A percentile compares a stretch with the other conserved stretches of the same genome.
Evolutionary conservation across 768 basidiomycete genomes (phyloP).

Genomic region (Phanerochaete carnosa): DNA sequence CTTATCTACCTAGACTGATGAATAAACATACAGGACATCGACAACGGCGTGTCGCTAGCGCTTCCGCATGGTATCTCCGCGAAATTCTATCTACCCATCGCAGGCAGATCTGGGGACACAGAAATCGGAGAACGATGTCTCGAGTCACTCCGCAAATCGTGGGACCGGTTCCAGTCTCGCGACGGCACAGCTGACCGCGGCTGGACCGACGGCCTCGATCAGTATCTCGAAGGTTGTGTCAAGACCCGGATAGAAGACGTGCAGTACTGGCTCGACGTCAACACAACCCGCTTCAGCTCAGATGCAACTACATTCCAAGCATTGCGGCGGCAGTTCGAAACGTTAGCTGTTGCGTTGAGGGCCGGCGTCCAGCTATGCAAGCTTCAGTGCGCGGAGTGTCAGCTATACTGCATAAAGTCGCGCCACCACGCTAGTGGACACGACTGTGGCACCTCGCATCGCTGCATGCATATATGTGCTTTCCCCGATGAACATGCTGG

Average conservation of each 20-base stretch:
- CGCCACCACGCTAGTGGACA: constrained; percentile 45
- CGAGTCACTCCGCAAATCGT: constrained; percentile 14
- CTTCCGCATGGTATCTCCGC: constrained; percentile 36
- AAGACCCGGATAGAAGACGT: constrained; percentile 46
- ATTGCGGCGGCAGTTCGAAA: constrained; percentile 42
- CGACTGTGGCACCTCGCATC: constrained; percentile 48
- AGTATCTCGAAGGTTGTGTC: constrained; percentile 37
- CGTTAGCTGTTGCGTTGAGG: constrained; percentile 40
- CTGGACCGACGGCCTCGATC: constrained; percentile 38
- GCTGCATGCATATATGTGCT: constrained; percentile 41
- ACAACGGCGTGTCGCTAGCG: constrained; percentile 35
- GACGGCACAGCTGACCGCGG: constrained; percentile 35
- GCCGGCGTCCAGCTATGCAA: constrained; percentile 47
- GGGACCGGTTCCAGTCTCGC: constrained; percentile 31
- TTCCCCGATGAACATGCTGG: constrained; percentile 36
- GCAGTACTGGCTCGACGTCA: constrained; percentile 46
- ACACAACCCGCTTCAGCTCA: constrained; percentile 43
- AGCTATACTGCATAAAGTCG: constrained; percentile 44
- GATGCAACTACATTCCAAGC: constrained; percentile 42
- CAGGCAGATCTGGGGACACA: constrained; percentile 12
- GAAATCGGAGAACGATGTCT: constrained; percentile 8
- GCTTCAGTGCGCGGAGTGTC: constrained; percentile 43
- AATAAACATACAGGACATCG: constrained; percentile 40
- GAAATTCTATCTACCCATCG: constrained; percentile 32
- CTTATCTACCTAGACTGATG: background rate